Percentiles rank a stretch among this genome's conserved stretches.
phyloP scores from a whole-genome alignment of 306 rosid species.

The Sphenostylis stenocarpa region DNA sequence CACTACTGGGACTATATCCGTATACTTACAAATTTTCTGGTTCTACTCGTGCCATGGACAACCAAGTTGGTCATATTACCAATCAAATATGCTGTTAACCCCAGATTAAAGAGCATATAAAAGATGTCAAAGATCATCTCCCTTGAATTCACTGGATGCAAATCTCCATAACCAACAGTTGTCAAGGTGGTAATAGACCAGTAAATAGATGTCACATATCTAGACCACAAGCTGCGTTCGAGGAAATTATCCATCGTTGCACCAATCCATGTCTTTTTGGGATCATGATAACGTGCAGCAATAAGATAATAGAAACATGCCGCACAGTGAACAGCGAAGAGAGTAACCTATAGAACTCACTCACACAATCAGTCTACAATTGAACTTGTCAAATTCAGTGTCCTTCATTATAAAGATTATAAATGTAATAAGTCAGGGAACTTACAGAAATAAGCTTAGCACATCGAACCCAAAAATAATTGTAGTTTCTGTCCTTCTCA shows the following conservation, averaged over 20 bases:
- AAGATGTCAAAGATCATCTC: constrained; percentile 89
- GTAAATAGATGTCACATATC: constrained; percentile 78
- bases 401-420: neutral
- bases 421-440: neutral
- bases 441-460: constrained; percentile 89
- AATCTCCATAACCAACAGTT: constrained; percentile 90
- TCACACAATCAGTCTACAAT: neutral
- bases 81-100: constrained; percentile 88
- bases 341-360: constrained; percentile 67
- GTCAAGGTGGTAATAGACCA: constrained; percentile 95
- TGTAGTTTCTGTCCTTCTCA: constrained; percentile 88
- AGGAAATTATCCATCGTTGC: constrained; percentile 50
- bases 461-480: constrained; percentile 90
- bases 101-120: constrained; percentile 89
- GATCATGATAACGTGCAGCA: constrained; percentile 77
- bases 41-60: constrained; percentile 90
- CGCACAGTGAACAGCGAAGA: constrained; percentile 84
- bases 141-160: constrained; percentile 84
- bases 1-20: neutral
- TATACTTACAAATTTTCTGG: constrained; percentile 78
- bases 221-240: constrained; percentile 55
- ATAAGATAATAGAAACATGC: constrained; percentile 86
- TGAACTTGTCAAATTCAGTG: neutral
- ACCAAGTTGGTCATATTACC: constrained; percentile 98
- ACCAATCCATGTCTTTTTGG: constrained; percentile 77